These are phyloP conservation scores for Rugonectria rugulosa DNA, from an alignment of 2,329 filamentous ascomycete species.

Conservation along the genomic window DNA sequence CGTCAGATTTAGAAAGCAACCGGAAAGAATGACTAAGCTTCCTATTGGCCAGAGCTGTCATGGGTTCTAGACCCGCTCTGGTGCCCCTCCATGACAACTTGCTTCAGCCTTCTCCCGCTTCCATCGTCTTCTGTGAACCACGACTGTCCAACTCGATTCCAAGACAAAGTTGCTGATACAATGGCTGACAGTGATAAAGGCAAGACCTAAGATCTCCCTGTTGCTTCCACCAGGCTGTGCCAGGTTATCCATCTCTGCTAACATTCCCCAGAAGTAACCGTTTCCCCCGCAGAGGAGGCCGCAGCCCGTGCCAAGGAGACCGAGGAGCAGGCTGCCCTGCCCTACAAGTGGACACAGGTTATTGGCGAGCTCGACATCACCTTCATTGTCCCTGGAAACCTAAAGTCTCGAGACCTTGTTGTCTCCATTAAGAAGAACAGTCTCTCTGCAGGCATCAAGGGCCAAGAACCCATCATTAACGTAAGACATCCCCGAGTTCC, in stretches of 20 bases:
- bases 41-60: slow-evolving; percentile 31
- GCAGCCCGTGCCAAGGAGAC: slow-evolving; percentile 74
- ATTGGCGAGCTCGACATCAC: slow-evolving; percentile 87
- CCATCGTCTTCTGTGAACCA: slow-evolving; percentile 18
- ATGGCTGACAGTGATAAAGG: slow-evolving; percentile 57
- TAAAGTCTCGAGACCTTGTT: slow-evolving; percentile 84
- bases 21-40: slow-evolving; percentile 14
- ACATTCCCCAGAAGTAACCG: slow-evolving; percentile 52
- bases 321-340: slow-evolving; percentile 87
- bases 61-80: background rate
- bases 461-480: slow-evolving; percentile 83
- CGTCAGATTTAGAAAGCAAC: no score
- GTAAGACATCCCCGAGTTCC: slow-evolving; percentile 55
- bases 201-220: no score
- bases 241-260: background rate
- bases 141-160: background rate
- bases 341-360: slow-evolving; percentile 97
- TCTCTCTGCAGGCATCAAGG: slow-evolving; percentile 84
- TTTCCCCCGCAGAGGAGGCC: slow-evolving; percentile 60
- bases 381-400: slow-evolving; percentile 78
- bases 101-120: slow-evolving; percentile 40
- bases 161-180: slow-evolving; percentile 15
- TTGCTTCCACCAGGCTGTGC: no score
- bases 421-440: slow-evolving; percentile 83
- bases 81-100: slow-evolving; percentile 35